Evolutionary conservation across 345 rosid species (phyloP).

Genomic region (Populus davidiana): DNA sequence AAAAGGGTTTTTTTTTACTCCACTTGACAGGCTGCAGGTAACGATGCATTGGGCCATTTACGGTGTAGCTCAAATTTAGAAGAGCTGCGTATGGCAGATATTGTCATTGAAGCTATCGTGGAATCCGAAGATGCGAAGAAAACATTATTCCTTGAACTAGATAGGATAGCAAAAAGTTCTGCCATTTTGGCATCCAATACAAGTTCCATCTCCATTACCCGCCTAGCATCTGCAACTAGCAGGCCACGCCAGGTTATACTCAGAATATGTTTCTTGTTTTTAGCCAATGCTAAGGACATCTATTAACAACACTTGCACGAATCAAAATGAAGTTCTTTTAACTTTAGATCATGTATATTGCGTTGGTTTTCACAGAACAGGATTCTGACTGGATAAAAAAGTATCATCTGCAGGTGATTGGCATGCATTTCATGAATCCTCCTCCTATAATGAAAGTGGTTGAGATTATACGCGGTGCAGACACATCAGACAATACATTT

Average conservation of each 20-base stretch:
- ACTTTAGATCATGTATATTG: no score
- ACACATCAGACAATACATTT: conserved; percentile 78
- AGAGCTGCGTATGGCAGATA: conserved; percentile 57
- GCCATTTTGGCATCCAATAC: conserved; percentile 87
- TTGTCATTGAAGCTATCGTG: conserved; percentile 76
- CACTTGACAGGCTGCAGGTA: conserved; percentile 44
- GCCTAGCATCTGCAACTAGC: conserved; percentile 68
- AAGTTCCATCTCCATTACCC: conserved; percentile 87
- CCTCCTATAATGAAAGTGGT: conserved; percentile 94
- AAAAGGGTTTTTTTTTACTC: not conserved
- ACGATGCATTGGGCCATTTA: conserved; percentile 61
- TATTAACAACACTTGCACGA: not conserved
- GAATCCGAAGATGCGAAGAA: conserved; percentile 83
- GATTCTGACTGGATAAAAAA: conserved; percentile 12
- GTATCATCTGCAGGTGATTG: conserved; percentile 55
- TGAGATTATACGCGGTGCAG: conserved; percentile 84
- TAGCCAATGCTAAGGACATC: not conserved
- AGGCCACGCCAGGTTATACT: conserved; percentile 66
- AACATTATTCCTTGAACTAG: conserved; percentile 57
- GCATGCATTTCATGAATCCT: conserved; percentile 98
- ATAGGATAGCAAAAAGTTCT: conserved; percentile 55
- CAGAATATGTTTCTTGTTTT: conserved; percentile 3
- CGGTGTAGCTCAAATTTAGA: conserved; percentile 52
- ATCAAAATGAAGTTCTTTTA: not conserved
- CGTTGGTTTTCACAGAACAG: no score